Evolutionary conservation across 2,329 filamentous ascomycete genomes (phyloP), one percentile per base, ranked within the genome.

Genomic region (Colletotrichum cordylinicola): DNA sequence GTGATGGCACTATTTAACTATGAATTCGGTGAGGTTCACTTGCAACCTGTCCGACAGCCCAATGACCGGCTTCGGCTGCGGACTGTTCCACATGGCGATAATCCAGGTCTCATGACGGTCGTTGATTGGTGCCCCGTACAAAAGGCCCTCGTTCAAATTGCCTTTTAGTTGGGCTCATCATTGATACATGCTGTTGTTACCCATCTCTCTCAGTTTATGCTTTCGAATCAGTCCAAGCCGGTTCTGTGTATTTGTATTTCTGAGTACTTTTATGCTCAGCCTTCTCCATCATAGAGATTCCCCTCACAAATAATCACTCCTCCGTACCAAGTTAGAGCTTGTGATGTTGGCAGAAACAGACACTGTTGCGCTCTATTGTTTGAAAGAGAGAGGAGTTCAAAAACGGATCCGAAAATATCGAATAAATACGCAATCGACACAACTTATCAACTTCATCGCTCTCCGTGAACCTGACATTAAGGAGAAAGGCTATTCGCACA

Each of bases 51-150:
- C n/a, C n/a, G n/a, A n/a, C n/a, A n/a, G n/a, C n/a, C n/a, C n/a
- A n/a, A n/a, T n/a, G n/a, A n/a, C n/a, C n/a, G n/a, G n/a, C n/a
- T n/a, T n/a, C n/a, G n/a, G n/a, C n/a, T n/a, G n/a, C n/a, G n/a
- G n/a, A n/a, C n/a, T n/a, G n/a, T n/a, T n/a, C n/a, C n/a, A n/a
- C n/a, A n/a, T n/a, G n/a, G n/a, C n/a, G n/a, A n/a, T n/a, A 43
- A 43, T 43, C 5, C 0, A 4, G 12, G 39, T n/a, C 18, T 13
- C 18, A 48, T 21, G 6, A 12, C 3, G 43, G 1, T 5, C 9
- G 43, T 6, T 21, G 3, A 7, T 2, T n/a, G 0, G 3, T 48
- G n/a, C 18, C 18, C 18, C 18, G 9, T 7, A n/a, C 8, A 18
- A n/a, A 18, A 48, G 5, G 18, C 0, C 12, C 3, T 12, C 1